Base-by-base conservation (phyloP, 2,329 filamentous ascomycete genomes). In the Colletotrichum sp. region DNA sequence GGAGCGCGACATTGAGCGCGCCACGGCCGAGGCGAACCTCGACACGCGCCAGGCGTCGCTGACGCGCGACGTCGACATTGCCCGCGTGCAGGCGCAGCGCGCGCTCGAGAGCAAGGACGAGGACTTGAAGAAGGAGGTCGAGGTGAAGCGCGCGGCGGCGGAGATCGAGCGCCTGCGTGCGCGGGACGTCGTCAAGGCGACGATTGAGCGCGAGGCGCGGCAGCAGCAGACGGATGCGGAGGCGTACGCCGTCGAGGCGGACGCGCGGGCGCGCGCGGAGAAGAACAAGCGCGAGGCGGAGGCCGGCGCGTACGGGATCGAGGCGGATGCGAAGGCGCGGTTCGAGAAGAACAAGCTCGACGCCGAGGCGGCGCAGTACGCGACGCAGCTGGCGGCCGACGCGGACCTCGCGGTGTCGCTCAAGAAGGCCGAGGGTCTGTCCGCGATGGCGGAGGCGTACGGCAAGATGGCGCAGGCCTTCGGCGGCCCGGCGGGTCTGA, bases 361-460 rank as follows among this genome's bases (percentile, higher is more conserved):
- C 2, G 73, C 74, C 36, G 86, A 87, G 66, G 85, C 86, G 1
- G 79, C 78, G 58, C 82, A 81, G 79, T 86, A 81, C 71, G 82
- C 84, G 9, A 79, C 82, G 6, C 77, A 82, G 78, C 86, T 90
- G 77, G 87, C 89, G 48, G 92, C 92, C 14, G 90, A 94, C 76
- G 92, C 92, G 2, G 84, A 86, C 13, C 89, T 92, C 66, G 86
- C 92, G 75, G 85, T 86, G 21, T 90, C 92, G 81, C 89, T 95
- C 81, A 92, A 92, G 79, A 94, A 96, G 82, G 95, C 95, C 3
- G 93, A 96, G 80, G 95, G 93, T 86, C 86, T 96, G 43, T 83
- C 87, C 0, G 94, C 94, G 79, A 95, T 96, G 91, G 94, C 95
- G 2, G 92, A 93, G 71, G 95, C 94, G n/a, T 97, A 97, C 84